phyloP scores from a whole-genome alignment of 2,329 filamentous ascomycete species.

The Talaromyces piceae region DNA sequence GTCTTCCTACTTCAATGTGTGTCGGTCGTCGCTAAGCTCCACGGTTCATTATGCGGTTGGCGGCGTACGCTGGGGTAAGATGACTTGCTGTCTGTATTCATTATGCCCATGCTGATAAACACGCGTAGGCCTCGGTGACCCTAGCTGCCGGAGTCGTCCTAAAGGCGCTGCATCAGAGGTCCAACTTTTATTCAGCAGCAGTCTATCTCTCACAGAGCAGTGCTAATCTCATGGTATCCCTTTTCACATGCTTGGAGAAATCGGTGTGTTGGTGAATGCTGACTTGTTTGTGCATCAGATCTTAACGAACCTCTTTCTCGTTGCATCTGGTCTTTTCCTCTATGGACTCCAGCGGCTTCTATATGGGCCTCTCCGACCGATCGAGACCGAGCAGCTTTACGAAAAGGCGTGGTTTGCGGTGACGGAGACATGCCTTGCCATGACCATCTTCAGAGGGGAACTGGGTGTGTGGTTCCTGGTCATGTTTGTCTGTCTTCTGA shows the following conservation, averaged over 20 bases:
- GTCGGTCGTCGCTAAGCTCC: constrained; percentile 13
- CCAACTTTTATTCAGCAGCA: constrained; percentile 97
- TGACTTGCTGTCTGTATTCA: constrained; percentile 18
- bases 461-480: constrained; percentile 89
- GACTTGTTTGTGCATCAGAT: constrained; percentile 48
- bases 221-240: constrained; percentile 76
- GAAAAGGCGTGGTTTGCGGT: constrained; percentile 98
- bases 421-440: constrained; percentile 91
- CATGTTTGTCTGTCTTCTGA: constrained; percentile 90
- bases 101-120: constrained; percentile 10
- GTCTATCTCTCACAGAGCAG: constrained; percentile 96
- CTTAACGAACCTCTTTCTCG: constrained; percentile 80
- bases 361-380: constrained; percentile 81
- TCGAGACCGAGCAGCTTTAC: constrained; percentile 94
- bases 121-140: constrained; percentile 68
- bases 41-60: constrained; percentile 37
- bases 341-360: constrained; percentile 84
- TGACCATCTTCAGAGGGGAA: constrained; percentile 97
- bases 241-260: neutral
- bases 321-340: constrained; percentile 71
- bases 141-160: constrained; percentile 77
- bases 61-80: constrained; percentile 44
- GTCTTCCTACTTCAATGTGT: constrained; percentile 19
- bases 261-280: neutral
- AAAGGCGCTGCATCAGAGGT: constrained; percentile 86